Conservation (phyloP, 768 basidiomycete genomes). For the Lactarius vividus region DNA sequence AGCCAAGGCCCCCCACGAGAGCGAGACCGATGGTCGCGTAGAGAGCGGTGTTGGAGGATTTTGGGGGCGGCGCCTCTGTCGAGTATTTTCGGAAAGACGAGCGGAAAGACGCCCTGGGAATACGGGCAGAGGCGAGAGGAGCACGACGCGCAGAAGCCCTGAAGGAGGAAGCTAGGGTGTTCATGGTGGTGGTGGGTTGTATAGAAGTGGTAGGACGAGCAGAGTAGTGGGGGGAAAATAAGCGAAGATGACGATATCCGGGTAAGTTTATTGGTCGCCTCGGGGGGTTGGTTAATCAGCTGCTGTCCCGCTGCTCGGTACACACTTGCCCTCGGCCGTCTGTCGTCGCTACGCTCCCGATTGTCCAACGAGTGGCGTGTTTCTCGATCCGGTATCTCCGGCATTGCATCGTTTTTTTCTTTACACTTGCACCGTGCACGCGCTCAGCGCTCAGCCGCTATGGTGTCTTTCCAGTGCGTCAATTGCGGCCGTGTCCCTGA, state of each 20-base stretch:
- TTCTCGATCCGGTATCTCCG: not conserved
- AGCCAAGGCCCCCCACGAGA: conserved; percentile 59
- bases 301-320: too few species aligned
- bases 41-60: conserved; percentile 54
- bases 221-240: not conserved
- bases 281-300: too few species aligned
- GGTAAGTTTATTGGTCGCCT: not conserved
- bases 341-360: too few species aligned
- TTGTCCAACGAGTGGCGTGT: too few species aligned
- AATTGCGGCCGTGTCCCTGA: conserved; percentile 23
- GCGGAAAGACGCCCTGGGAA: conserved; percentile 33
- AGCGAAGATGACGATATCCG: not conserved
- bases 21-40: conserved; percentile 60
- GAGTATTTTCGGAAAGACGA: conserved; percentile 57
- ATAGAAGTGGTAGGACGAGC: not conserved
- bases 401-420: not conserved
- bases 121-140: conserved; percentile 22
- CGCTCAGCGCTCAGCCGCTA: not conserved
- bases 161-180: conserved; percentile 17
- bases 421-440: not conserved
- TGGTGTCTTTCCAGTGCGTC: conserved; percentile 30
- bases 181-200: conserved; percentile 11
- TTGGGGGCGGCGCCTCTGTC: conserved; percentile 47
- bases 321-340: too few species aligned
- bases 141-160: conserved; percentile 27